phyloP scores from a whole-genome alignment of 2,329 filamentous ascomycete species.

The Fusarium heterosporum region DNA sequence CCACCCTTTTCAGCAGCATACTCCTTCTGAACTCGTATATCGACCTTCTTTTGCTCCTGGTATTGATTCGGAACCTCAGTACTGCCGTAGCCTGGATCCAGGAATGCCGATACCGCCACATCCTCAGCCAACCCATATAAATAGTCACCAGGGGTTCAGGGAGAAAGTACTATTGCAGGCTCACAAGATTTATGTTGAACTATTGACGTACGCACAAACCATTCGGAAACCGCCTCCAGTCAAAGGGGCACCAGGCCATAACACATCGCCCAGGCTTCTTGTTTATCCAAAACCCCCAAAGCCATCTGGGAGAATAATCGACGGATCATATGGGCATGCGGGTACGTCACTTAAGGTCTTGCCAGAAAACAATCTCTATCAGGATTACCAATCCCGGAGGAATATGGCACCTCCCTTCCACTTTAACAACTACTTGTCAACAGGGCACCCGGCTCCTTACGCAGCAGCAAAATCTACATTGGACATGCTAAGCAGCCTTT shows the following conservation, averaged over 20 bases:
- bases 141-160: constrained; percentile 62
- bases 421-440: constrained; percentile 28
- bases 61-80: constrained; percentile 16
- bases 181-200: constrained; percentile 78
- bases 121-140: constrained; percentile 20
- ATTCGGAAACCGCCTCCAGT: constrained; percentile 62
- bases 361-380: constrained; percentile 18
- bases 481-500: constrained; percentile 78
- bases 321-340: constrained; percentile 13
- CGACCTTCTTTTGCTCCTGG: constrained; percentile 25
- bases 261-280: constrained; percentile 60
- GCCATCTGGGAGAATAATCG: constrained; percentile 35
- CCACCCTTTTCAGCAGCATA: constrained; percentile 21
- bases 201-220: constrained; percentile 73
- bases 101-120: constrained; percentile 18
- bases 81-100: constrained; percentile 14
- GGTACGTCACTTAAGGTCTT: constrained; percentile 11
- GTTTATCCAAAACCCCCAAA: constrained; percentile 67
- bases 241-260: constrained; percentile 53
- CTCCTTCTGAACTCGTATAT: constrained; percentile 18
- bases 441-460: constrained; percentile 55
- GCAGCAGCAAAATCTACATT: constrained; percentile 73
- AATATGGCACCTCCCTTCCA: constrained; percentile 20
- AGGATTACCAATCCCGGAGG: constrained; percentile 29
- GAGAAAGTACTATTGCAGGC: constrained; percentile 77